Base-by-base conservation (phyloP, 2,329 filamentous ascomycete genomes). In the Diplocarpon rosae region DNA sequence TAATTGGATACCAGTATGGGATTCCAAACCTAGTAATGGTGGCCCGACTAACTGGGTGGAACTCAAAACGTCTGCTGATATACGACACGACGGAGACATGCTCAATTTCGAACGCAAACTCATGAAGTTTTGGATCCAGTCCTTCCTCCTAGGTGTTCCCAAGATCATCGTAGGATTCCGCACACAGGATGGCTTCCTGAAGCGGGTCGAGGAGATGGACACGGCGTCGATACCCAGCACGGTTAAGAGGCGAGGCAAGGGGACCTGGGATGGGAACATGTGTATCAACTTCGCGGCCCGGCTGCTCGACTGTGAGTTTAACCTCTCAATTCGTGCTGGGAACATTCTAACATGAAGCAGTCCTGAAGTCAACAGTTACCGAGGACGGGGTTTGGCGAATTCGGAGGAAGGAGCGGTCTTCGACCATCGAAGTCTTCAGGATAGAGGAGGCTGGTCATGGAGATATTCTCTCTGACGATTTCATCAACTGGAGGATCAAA, bases 61-160 rank as follows among this genome's bases (percentile, higher is more conserved):
- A 64, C 74, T 98, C 46, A 98, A 98, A 63, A 98, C 92, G 0
- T 78, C 79, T n/a, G 80, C 76, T 33, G 79, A 83, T 52, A 80
- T 90, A 39, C 70, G 71, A 41, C 75, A 75, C 48, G 72, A 80
- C 1, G 73, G 77, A 37, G 85, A 92, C 57, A 71, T 78, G 59
- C 65, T 81, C 15, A 83, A 79, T 51, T 95, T 90, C 61, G 85
- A 95, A 64, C 77, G 85, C 39, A 96, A 96, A 62, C 73, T 96
- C 43, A 76, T 94, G 65, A 93, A 93, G 59, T 95, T 90, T 66
- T 98, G 92, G 92, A 86, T 90, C 12, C 92, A 96, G 63, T 94
- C 85, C 0, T 98, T 95, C 60, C 71, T 98, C 2, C 79, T 98
- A 1, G 90, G 90, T 33, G 89, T 96, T 1, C 87, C 88, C 0